Percentiles rank a stretch among this genome's conserved stretches.
Conservation (phyloP, 2,329 filamentous ascomycete species). For the Trichoderma sp. region DNA sequence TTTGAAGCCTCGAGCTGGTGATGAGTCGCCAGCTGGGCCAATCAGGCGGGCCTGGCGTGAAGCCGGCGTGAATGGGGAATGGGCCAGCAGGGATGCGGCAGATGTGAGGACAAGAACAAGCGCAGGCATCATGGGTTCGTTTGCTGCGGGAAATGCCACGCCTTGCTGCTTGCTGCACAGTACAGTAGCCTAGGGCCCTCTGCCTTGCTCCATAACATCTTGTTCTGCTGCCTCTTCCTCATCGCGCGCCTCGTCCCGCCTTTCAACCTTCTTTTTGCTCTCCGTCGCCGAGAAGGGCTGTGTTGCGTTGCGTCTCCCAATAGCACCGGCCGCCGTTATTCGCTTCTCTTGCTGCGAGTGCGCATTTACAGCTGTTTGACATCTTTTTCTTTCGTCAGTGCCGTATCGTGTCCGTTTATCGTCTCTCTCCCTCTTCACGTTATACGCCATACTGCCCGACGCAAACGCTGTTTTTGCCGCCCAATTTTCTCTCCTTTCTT, state of each 20-base stretch:
- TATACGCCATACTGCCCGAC: background rate
- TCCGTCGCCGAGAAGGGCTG: conserved; percentile 16
- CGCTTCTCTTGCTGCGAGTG: conserved; percentile 10
- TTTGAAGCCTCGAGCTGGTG: conserved; percentile 9
- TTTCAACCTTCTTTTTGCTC: conserved; percentile 4
- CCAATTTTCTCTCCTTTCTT: conserved; percentile 14
- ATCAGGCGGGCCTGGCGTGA: background rate
- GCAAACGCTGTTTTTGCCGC: background rate
- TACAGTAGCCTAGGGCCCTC: background rate
- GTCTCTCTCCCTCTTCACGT: background rate
- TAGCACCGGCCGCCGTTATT: conserved; percentile 8
- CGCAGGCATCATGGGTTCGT: conserved; percentile 2
- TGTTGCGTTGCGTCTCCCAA: background rate
- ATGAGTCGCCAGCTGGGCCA: background rate
- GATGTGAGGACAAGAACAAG: background rate
- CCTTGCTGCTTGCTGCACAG: background rate
- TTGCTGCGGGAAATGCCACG: conserved; percentile 1
- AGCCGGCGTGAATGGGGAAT: background rate
- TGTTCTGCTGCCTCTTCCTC: background rate
- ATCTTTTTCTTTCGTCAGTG: background rate
- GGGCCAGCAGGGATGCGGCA: background rate
- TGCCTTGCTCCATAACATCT: background rate
- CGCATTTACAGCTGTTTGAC: background rate
- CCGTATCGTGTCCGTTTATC: background rate
- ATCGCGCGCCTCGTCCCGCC: background rate